These are phyloP conservation scores for Fusarium proliferatum DNA, from an alignment of 2,329 filamentous ascomycete species.

Conservation along the genomic window DNA sequence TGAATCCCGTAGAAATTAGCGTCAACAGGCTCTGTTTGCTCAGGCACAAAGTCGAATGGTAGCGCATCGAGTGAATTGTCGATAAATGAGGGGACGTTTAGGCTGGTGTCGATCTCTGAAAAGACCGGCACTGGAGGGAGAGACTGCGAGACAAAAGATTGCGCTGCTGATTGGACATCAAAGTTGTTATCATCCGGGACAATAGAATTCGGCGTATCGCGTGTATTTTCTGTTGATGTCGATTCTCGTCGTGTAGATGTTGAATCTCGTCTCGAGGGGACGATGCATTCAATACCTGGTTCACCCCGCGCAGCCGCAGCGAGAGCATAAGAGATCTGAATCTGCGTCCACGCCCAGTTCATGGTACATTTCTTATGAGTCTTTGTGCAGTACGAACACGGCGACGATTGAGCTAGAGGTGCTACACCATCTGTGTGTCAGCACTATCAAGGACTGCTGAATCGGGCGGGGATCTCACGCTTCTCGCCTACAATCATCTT, in stretches of 20 bases:
- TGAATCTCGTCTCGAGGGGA: background rate
- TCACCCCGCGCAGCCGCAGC: conserved; percentile 14
- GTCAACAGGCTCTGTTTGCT: background rate
- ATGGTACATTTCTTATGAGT: conserved; percentile 47
- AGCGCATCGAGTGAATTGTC: background rate
- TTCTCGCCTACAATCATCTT: conserved; percentile 27
- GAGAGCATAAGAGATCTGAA: conserved; percentile 12
- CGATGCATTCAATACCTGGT: conserved; percentile 7
- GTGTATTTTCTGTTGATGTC: background rate
- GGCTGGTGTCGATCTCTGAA: background rate
- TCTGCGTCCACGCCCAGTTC: conserved; percentile 41
- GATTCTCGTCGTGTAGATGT: background rate
- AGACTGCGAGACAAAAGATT: background rate
- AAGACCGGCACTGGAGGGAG: conserved; percentile 1
- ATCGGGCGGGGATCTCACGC: background rate
- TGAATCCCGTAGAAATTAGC: background rate
- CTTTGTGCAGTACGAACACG: conserved; percentile 47
- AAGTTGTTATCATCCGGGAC: background rate
- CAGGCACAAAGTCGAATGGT: background rate
- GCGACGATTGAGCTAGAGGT: background rate
- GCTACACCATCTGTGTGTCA: background rate
- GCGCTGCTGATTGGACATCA: background rate
- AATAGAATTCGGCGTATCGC: background rate
- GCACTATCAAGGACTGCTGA: background rate
- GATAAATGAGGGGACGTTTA: background rate